These are phyloP conservation scores for Candida glaebosa DNA, from an alignment of 805 yeast genomes.

Conservation along the genomic window DNA sequence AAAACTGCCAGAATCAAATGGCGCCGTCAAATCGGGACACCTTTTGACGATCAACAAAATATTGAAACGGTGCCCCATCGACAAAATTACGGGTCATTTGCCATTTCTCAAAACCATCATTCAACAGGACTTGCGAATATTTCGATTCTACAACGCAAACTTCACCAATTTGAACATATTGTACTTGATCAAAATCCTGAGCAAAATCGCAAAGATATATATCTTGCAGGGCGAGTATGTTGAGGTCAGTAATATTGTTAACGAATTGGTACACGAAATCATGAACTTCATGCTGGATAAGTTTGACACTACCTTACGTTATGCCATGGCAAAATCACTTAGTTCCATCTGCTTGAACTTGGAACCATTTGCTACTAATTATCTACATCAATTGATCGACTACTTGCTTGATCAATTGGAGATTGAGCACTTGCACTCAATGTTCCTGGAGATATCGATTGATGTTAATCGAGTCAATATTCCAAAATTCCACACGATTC, in stretches of 20 bases:
- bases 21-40: constrained; percentile 29
- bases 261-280: constrained; percentile 40
- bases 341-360: constrained; percentile 44
- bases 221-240: constrained; percentile 27
- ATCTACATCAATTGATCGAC: constrained; percentile 40
- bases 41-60: constrained; percentile 39
- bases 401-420: constrained; percentile 32
- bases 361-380: constrained; percentile 29
- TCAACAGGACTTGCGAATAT: constrained; percentile 13
- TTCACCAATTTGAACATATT: constrained; percentile 17
- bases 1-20: constrained; percentile 3
- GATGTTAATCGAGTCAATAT: constrained; percentile 32
- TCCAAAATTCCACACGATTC: constrained; percentile 52
- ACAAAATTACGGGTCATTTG: constrained; percentile 9
- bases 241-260: constrained; percentile 46
- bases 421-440: constrained; percentile 11
- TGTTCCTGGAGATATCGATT: constrained; percentile 9
- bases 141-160: constrained; percentile 6
- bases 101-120: constrained; percentile 14
- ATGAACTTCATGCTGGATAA: constrained; percentile 33
- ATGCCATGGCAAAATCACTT: constrained; percentile 63
- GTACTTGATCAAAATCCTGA: constrained; percentile 30
- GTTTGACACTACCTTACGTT: constrained; percentile 55
- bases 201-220: constrained; percentile 32
- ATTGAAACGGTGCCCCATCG: constrained; percentile 21